Percentiles rank a stretch among this genome's conserved stretches.
These are phyloP conservation scores for Trypanosoma scelopori DNA, from an alignment of 208 protist genomes.

Conservation along the genomic window DNA sequence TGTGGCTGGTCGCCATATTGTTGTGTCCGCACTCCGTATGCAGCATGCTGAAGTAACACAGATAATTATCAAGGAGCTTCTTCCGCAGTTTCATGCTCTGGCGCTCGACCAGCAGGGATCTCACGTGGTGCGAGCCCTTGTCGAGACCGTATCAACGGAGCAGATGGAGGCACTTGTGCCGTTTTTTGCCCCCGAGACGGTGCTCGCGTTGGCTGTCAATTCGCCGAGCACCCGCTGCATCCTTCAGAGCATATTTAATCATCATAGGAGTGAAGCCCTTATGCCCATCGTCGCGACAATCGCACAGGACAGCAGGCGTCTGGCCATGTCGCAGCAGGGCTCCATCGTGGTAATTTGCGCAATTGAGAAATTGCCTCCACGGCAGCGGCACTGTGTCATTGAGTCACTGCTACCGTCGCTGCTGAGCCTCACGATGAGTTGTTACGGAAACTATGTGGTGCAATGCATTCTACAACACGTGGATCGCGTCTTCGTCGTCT, in stretches of 20 bases:
- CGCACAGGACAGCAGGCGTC: conserved; percentile 35
- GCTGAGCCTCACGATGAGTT: conserved; percentile 60
- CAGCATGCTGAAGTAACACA: conserved; percentile 58
- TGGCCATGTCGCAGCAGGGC: conserved; percentile 76
- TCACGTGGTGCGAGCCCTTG: conserved; percentile 69
- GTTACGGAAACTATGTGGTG: conserved; percentile 90
- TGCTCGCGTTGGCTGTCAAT: conserved; percentile 42
- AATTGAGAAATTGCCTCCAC: too few species aligned
- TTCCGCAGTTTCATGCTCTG: conserved; percentile 56
- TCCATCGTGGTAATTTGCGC: too few species aligned
- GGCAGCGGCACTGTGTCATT: too few species aligned
- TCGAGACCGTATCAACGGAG: conserved; percentile 52
- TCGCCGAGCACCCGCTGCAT: conserved; percentile 77
- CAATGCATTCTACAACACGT: conserved; percentile 82
- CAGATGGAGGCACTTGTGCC: conserved; percentile 52
- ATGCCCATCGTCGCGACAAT: conserved; percentile 61
- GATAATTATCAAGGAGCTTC: conserved; percentile 60
- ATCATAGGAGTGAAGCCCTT: conserved; percentile 46
- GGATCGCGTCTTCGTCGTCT: conserved; percentile 42
- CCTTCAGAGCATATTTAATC: conserved; percentile 75
- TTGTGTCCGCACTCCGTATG: conserved; percentile 55
- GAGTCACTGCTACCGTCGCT: conserved; percentile 56
- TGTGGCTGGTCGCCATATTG: conserved; percentile 46
- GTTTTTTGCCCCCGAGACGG: conserved; percentile 35
- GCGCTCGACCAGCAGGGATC: conserved; percentile 68